These are phyloP conservation scores for Gynandropsis gynandra DNA, from an alignment of 345 rosid species.

Conservation along the genomic window DNA sequence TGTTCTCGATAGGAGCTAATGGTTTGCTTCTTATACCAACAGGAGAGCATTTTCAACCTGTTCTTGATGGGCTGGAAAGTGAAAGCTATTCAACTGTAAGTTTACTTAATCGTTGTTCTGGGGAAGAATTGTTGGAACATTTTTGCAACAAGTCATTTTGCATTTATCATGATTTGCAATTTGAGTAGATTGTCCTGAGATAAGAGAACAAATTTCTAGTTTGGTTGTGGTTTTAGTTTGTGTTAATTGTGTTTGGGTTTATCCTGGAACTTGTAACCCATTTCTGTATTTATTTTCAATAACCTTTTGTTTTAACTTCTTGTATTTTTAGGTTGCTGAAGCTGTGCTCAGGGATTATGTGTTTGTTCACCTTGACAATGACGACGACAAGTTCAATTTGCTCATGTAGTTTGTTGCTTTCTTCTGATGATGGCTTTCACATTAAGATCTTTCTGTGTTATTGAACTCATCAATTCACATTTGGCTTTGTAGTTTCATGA, in stretches of 20 bases:
- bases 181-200: conserved; percentile 1
- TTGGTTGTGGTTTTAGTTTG: conserved; percentile 3
- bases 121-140: neutral
- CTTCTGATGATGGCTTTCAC: conserved; percentile 8
- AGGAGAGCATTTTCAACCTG: conserved; percentile 81
- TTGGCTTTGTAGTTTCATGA: conserved; percentile 57
- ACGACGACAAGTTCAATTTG: conserved; percentile 87
- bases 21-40: conserved; percentile 11
- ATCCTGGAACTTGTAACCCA: neutral
- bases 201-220: conserved; percentile 5
- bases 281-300: neutral
- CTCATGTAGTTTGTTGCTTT: conserved; percentile 52
- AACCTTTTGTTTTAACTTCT: conserved; percentile 8
- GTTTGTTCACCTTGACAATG: conserved; percentile 72
- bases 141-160: neutral
- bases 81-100: conserved; percentile 50
- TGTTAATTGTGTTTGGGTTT: neutral
- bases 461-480: conserved; percentile 19
- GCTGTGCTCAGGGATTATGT: conserved; percentile 61
- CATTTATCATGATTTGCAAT: conserved; percentile 4
- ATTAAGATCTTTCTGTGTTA: conserved; percentile 11
- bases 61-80: conserved; percentile 54
- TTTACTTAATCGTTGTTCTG: conserved; percentile 17
- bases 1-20: conserved; percentile 18
- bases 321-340: conserved; percentile 56